Evolutionary conservation across 306 rosid species (phyloP).

Genomic region (Dalbergia cochinchinensis): DNA sequence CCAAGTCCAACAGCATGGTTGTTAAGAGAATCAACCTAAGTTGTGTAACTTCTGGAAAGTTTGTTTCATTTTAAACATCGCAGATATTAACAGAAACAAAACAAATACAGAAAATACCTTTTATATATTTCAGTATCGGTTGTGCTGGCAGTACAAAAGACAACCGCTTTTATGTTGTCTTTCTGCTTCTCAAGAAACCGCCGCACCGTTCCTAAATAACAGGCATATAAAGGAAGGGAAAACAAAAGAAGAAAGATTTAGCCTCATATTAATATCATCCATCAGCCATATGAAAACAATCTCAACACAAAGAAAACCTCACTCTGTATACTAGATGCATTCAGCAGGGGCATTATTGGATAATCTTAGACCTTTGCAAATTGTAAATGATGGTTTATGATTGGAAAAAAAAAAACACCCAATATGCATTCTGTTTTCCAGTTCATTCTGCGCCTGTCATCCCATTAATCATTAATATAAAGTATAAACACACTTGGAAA

Average conservation of each 20-base stretch:
- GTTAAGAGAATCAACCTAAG: constrained; percentile 22
- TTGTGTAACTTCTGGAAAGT: constrained; percentile 17
- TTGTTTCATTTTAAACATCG: constrained; percentile 25
- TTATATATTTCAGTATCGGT: constrained; percentile 94
- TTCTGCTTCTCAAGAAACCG: constrained; percentile 95
- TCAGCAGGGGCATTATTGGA: constrained; percentile 23
- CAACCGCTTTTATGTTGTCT: constrained; percentile 78
- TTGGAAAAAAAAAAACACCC: not conserved
- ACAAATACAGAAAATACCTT: constrained; percentile 59
- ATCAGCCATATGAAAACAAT: constrained; percentile 23
- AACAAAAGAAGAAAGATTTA: constrained; percentile 16
- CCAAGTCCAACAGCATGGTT: constrained; percentile 12
- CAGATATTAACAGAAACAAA: constrained; percentile 37
- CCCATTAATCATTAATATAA: constrained; percentile 22
- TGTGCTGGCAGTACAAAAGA: constrained; percentile 90
- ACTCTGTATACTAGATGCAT: constrained; percentile 35
- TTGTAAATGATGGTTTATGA: not conserved
- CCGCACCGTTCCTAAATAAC: constrained; percentile 84
- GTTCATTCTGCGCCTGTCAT: constrained; percentile 19
- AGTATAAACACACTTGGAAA: not conserved
- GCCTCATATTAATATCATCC: constrained; percentile 35
- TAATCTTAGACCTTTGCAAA: not conserved
- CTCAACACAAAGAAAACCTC: constrained; percentile 39
- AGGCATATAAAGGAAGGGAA: constrained; percentile 39
- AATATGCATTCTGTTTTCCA: constrained; percentile 17